phyloP scores from a whole-genome alignment of 1,139 yeast species.

The Debaryomyces nepalensis region DNA sequence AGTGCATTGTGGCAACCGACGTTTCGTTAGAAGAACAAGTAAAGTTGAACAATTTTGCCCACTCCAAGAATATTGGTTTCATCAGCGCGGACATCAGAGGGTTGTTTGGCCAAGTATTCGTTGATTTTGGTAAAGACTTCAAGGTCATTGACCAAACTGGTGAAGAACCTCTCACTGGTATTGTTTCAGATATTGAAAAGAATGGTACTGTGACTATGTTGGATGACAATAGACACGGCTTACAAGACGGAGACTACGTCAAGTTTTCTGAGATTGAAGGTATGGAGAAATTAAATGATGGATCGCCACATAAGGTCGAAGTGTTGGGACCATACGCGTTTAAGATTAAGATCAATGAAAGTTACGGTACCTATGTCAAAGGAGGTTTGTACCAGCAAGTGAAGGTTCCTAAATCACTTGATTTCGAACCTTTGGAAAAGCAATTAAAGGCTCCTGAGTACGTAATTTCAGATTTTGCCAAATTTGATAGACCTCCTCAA shows the following conservation, averaged over 20 bases:
- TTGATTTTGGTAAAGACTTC: constrained; percentile 85
- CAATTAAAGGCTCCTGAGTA: constrained; percentile 82
- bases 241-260: constrained; percentile 90
- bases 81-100: constrained; percentile 86
- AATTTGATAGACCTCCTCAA: constrained; percentile 89
- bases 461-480: constrained; percentile 85
- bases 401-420: constrained; percentile 70
- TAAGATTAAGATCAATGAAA: constrained; percentile 60
- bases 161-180: constrained; percentile 88
- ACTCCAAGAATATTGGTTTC: constrained; percentile 72
- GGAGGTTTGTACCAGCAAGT: constrained; percentile 96
- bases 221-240: constrained; percentile 90
- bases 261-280: constrained; percentile 90
- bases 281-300: constrained; percentile 66
- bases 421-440: constrained; percentile 65
- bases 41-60: constrained; percentile 75
- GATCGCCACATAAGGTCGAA: constrained; percentile 71
- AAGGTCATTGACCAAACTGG: constrained; percentile 86
- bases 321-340: constrained; percentile 95
- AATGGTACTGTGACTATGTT: constrained; percentile 91
- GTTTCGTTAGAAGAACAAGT: constrained; percentile 76
- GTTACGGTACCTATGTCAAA: constrained; percentile 66
- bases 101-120: constrained; percentile 84
- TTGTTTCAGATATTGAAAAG: constrained; percentile 84
- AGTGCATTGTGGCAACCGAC: constrained; percentile 84